Evolutionary conservation across 2,329 filamentous ascomycete genomes (phyloP).

Genomic region (Phialophora verrucosa): DNA sequence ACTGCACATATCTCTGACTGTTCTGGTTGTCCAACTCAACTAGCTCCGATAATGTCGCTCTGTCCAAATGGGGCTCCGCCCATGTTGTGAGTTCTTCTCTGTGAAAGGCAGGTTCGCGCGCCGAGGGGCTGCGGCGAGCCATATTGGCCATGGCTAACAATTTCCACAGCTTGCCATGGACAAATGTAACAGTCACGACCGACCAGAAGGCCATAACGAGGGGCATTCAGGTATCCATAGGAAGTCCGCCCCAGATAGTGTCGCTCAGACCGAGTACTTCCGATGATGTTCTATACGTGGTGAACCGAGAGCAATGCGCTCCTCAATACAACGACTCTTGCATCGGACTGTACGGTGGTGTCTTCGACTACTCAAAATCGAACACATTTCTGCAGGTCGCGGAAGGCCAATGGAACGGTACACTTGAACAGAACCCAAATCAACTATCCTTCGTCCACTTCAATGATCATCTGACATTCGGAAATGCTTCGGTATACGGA

Average conservation of each 20-base stretch:
- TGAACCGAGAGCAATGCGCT: constrained; percentile 34
- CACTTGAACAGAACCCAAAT: constrained; percentile 17
- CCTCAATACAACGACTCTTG: constrained; percentile 35
- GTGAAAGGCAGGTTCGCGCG: neutral
- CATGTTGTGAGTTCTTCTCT: constrained; percentile 22
- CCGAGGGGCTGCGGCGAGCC: neutral
- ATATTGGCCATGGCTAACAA: neutral
- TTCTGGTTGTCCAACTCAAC: constrained; percentile 13
- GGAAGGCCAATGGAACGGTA: constrained; percentile 35
- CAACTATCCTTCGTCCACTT: constrained; percentile 34
- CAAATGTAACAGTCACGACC: constrained; percentile 35
- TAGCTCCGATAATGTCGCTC: constrained; percentile 27
- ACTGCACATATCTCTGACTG: constrained; percentile 7
- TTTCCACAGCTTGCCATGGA: constrained; percentile 21
- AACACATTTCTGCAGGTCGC: constrained; percentile 31
- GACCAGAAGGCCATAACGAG: constrained; percentile 34
- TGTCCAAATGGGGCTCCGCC: constrained; percentile 35
- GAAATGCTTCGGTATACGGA: constrained; percentile 31
- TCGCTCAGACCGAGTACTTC: constrained; percentile 33
- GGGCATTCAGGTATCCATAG: constrained; percentile 35
- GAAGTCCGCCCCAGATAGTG: constrained; percentile 37
- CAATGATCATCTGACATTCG: constrained; percentile 35
- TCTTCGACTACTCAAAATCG: constrained; percentile 32
- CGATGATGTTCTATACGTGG: constrained; percentile 34
- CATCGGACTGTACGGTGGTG: constrained; percentile 32